Percentiles rank a stretch among this genome's conserved stretches.
These are phyloP conservation scores for Sanghuangporus baumii DNA, from an alignment of 1,284 basidiomycete species.

Conservation along the genomic window DNA sequence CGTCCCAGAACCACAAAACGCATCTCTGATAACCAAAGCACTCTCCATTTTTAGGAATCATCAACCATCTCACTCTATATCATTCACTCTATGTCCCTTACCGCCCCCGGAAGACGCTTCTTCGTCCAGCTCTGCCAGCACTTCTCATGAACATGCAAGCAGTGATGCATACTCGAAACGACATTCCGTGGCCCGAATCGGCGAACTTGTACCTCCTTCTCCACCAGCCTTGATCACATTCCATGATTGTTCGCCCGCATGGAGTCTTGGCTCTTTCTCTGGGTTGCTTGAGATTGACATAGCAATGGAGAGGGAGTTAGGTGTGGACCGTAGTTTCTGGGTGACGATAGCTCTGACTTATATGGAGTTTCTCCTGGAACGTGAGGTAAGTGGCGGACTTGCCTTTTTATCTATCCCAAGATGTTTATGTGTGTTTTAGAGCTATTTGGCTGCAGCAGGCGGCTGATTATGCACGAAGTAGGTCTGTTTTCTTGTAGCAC, in stretches of 20 bases:
- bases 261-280: conserved; percentile 49
- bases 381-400: conserved; percentile 45
- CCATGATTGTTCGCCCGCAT: conserved; percentile 62
- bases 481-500: background rate
- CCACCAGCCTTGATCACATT: conserved; percentile 52
- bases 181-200: background rate
- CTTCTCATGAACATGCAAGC: background rate
- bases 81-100: conserved; percentile 54
- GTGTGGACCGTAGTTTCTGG: conserved; percentile 74
- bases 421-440: background rate
- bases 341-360: conserved; percentile 67
- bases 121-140: conserved; percentile 1
- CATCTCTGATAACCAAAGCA: conserved; percentile 51
- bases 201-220: conserved; percentile 19
- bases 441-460: background rate
- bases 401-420: too few species aligned
- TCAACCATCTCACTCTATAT: conserved; percentile 54
- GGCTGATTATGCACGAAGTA: background rate
- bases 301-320: conserved; percentile 49
- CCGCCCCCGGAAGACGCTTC: conserved; percentile 19
- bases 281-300: conserved; percentile 61
- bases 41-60: conserved; percentile 50
- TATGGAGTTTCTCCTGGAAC: conserved; percentile 66
- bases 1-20: conserved; percentile 30
- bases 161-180: conserved; percentile 1